Percentiles rank a stretch among this genome's conserved stretches.
phyloP scores from a whole-genome alignment of 1,284 basidiomycete species.

The Erythrobasidium hasegawianum region DNA sequence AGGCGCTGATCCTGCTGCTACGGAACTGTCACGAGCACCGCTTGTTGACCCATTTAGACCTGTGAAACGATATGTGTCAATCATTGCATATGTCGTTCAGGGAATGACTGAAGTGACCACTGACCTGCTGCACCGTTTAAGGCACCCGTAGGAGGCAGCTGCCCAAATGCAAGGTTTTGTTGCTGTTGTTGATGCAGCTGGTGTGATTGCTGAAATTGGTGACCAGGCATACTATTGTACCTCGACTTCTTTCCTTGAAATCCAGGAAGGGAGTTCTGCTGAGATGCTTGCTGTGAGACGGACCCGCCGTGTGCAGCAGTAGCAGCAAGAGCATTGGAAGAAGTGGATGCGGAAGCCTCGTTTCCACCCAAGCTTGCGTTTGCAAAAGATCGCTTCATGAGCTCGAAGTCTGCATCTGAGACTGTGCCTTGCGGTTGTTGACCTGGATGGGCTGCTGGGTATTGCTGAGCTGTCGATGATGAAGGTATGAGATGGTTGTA shows the following conservation, averaged over 20 bases:
- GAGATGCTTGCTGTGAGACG: neutral
- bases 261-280: neutral
- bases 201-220: neutral
- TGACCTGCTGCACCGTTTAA: too few relatives aligned
- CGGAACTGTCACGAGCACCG: too few relatives aligned
- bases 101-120: too few relatives aligned
- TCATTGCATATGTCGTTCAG: too few relatives aligned
- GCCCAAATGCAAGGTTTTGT: neutral
- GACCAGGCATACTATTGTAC: neutral
- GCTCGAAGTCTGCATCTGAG: neutral
- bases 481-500: too few relatives aligned
- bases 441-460: neutral
- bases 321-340: too few relatives aligned
- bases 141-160: neutral
- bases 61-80: too few relatives aligned
- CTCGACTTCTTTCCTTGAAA: conserved; percentile 1
- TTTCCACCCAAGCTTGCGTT: neutral
- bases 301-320: too few relatives aligned
- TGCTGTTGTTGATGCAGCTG: neutral
- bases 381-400: conserved; percentile 2
- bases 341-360: too few relatives aligned
- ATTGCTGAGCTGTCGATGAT: neutral
- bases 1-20: too few relatives aligned
- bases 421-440: neutral
- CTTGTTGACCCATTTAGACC: too few relatives aligned